Conservation (phyloP, 345 rosid genomes). For the Salix suchowensis region DNA sequence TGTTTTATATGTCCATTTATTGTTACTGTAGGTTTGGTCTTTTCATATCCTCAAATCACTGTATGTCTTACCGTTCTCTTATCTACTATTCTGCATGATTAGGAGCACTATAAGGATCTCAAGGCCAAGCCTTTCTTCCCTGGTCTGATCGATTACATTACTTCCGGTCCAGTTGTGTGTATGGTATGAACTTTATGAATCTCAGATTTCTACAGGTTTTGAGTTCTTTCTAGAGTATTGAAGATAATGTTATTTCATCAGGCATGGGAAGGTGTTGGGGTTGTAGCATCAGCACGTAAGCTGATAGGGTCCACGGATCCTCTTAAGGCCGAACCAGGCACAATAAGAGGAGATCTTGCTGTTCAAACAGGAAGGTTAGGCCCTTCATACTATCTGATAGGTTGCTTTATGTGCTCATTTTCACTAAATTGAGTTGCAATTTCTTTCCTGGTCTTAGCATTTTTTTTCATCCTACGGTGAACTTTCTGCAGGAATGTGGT, state of each 20-base stretch:
- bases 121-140: slow-evolving; percentile 80
- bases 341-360: slow-evolving; percentile 92
- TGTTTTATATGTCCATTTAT: not conserved
- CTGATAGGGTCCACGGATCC: slow-evolving; percentile 91
- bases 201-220: not conserved
- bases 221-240: slow-evolving; percentile 4
- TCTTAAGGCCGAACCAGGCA: slow-evolving; percentile 96
- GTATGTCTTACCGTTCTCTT: not conserved
- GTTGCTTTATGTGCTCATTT: not conserved
- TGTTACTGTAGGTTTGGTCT: not conserved
- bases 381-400: slow-evolving; percentile 7
- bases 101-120: slow-evolving; percentile 98
- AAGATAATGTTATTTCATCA: slow-evolving; percentile 21
- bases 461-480: slow-evolving; percentile 11
- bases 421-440: not conserved
- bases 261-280: slow-evolving; percentile 98
- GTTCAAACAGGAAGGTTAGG: slow-evolving; percentile 96
- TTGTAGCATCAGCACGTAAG: slow-evolving; percentile 92
- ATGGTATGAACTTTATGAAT: slow-evolving; percentile 51
- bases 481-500: slow-evolving; percentile 67
- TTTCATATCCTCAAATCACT: not conserved
- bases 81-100: not conserved
- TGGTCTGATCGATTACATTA: slow-evolving; percentile 67
- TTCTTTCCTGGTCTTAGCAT: not conserved
- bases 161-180: slow-evolving; percentile 94